phyloP scores from a whole-genome alignment of 805 yeast genomes.

The Yarrowia sp. region DNA sequence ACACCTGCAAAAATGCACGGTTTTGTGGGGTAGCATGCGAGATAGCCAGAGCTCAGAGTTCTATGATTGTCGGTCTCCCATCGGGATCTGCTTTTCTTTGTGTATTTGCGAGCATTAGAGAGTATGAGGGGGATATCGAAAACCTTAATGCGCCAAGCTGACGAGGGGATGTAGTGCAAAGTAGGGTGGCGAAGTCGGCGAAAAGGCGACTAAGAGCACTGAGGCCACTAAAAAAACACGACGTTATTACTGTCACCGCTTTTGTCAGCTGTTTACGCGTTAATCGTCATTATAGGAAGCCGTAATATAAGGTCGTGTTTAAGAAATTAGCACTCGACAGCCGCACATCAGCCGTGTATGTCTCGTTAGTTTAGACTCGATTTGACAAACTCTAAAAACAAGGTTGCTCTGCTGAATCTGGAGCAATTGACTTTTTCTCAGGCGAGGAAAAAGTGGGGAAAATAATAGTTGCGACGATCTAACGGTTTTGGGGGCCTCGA shows the following conservation, averaged over 20 bases:
- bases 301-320: neutral
- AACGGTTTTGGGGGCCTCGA: constrained; percentile 8
- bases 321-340: neutral
- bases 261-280: too few species aligned
- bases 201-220: too few species aligned
- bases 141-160: neutral
- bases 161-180: neutral
- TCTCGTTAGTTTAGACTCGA: neutral
- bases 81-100: constrained; percentile 8
- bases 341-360: constrained; percentile 24
- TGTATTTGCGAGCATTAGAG: neutral
- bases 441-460: constrained; percentile 1
- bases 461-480: neutral
- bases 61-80: constrained; percentile 2
- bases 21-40: constrained; percentile 18
- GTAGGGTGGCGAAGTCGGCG: neutral
- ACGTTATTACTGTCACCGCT: too few species aligned
- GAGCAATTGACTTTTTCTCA: neutral
- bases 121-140: constrained; percentile 1
- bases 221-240: too few species aligned
- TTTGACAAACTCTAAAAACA: neutral
- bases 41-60: neutral
- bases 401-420: neutral
- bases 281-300: too few species aligned
- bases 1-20: neutral